phyloP scores from a whole-genome alignment of 192 early-diverging fungal genomes.

The Backusella macrospora region DNA sequence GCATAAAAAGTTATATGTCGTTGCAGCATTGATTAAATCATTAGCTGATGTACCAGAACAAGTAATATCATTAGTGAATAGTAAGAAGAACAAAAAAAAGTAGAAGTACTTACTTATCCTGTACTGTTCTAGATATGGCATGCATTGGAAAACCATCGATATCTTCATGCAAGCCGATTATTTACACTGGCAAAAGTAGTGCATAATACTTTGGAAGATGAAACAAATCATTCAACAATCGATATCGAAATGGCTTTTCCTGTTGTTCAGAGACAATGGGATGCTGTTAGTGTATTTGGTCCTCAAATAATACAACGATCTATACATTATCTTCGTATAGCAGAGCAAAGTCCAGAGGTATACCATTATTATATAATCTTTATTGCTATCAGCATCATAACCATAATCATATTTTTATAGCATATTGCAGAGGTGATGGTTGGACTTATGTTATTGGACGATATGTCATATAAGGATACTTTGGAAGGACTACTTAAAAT shows the following conservation, averaged over 20 bases:
- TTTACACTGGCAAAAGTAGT: conserved; percentile 73
- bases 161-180: conserved; percentile 69
- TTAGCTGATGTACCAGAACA: conserved; percentile 87
- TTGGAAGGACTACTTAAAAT: conserved; percentile 55
- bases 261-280: conserved; percentile 83
- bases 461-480: conserved; percentile 57
- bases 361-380: not conserved
- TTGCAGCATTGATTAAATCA: conserved; percentile 82
- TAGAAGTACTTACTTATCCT: not conserved
- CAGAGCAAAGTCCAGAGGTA: conserved; percentile 54
- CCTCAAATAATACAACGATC: conserved; percentile 75
- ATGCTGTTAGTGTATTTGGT: conserved; percentile 75
- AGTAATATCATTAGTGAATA: conserved; percentile 43
- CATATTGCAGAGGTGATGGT: conserved; percentile 62
- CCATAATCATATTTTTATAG: conserved; percentile 31
- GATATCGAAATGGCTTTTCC: conserved; percentile 70
- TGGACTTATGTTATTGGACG: conserved; percentile 69
- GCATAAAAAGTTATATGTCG: conserved; percentile 64
- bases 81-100: not conserved
- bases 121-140: conserved; percentile 73
- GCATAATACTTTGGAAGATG: conserved; percentile 64
- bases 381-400: not conserved
- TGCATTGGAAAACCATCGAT: conserved; percentile 69
- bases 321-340: conserved; percentile 47
- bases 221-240: conserved; percentile 41